Base-by-base conservation (phyloP, 805 yeast genomes). In the Suhomyces vadensis region DNA sequence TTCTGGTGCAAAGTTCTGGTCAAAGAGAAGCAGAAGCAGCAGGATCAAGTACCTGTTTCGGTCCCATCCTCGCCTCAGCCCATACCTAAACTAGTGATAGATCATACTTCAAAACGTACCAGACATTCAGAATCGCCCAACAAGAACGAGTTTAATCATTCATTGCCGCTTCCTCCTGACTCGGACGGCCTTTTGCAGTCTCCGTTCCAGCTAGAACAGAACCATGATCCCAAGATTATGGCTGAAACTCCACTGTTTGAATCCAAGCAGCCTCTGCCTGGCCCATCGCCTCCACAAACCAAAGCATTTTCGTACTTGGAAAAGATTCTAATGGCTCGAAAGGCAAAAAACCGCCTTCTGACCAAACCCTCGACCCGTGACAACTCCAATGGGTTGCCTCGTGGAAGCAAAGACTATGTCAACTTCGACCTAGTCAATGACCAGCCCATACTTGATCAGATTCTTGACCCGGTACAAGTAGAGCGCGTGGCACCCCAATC, bases 1-100 rank as follows among this genome's bases (percentile, higher is more conserved):
- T 61, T 60, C 13, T 61, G 69, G 37, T 68, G 74, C 37, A 54
- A 57, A 33, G 66, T 68, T 1, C 57, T 58, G 45, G 43, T 52
- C 7, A 44, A 48, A 26, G 64, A 55, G 22, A 47, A 47, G 27
- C 50, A 45, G 26, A 39, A 39, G 17, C 48, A 51, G 16, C 10
- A 42, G 39, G 37, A 40, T 33, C 19, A 14, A 24, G 16, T 17
- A 26, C 16, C 8, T 20, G 16, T 49, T 7, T 5, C 31, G 5
- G n/a, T n/a, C n/a, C 31, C 31, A 3, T 17, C 31, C 8, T 13
- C 31, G 8, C 31, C 17, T n/a, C 31, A 27, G 8, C 16, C 7
- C 6, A 5, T n/a, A n/a, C 13, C 29, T n/a, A n/a, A n/a, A n/a
- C n/a, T n/a, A n/a, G n/a, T n/a, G n/a, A n/a, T n/a, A n/a, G n/a